A percentile compares a stretch with the other conserved stretches of the same genome.
Conservation (phyloP, 306 rosid genomes). For the Quercus agrifolia region DNA sequence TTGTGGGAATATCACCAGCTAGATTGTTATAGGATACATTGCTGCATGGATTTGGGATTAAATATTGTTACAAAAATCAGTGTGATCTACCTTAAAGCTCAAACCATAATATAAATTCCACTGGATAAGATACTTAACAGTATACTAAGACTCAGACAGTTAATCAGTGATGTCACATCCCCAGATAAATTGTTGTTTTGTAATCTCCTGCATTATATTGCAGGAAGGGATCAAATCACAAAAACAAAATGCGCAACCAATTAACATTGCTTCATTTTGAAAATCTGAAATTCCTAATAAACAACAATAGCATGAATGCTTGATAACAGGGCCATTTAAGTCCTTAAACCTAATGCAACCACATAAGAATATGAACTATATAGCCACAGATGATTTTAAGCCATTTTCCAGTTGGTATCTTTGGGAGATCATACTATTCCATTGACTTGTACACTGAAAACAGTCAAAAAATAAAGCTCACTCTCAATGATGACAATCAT, state of each 20-base stretch:
- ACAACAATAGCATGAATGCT: not conserved
- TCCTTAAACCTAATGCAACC: conserved; percentile 1
- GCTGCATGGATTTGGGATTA: conserved; percentile 33
- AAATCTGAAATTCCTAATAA: not conserved
- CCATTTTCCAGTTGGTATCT: not conserved
- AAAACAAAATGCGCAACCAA: not conserved
- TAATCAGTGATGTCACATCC: conserved; percentile 57
- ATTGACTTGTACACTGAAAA: not conserved
- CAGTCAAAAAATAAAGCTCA: not conserved
- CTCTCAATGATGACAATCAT: not conserved
- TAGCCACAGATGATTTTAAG: not conserved
- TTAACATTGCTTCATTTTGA: not conserved
- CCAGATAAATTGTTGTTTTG: conserved; percentile 82
- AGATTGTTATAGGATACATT: conserved; percentile 84
- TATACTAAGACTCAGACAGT: conserved; percentile 71
- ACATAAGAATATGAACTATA: not conserved
- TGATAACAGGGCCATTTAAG: not conserved
- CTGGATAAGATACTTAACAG: conserved; percentile 53
- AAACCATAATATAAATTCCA: not conserved
- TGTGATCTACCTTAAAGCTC: not conserved
- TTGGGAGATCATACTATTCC: not conserved
- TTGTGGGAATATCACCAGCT: conserved; percentile 82
- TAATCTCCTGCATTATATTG: conserved; percentile 61
- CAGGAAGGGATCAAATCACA: not conserved
- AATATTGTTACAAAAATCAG: not conserved